Evolutionary conservation across 164 flowering plant genomes (phyloP), one percentile per base, ranked within the genome.

Genomic region (Nymphaea thermarum): DNA sequence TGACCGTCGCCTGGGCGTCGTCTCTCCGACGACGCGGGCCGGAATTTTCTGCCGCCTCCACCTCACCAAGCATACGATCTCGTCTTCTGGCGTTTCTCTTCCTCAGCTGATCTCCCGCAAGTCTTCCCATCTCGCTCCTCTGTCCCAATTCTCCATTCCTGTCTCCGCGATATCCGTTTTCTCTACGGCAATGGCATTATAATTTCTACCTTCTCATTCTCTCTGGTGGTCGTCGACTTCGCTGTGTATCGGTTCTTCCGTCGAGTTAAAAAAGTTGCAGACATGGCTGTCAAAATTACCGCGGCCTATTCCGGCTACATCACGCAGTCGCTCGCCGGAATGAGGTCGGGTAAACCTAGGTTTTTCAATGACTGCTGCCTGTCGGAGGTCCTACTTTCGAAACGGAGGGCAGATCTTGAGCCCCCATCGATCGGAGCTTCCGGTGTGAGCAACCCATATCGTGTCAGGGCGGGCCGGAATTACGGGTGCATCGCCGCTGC

Each of bases 251-350:
- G 47, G 16, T 66, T 79, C 84, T 66, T 79, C 44, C 36, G 72
- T 71, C 3, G 14, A 16, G 47, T 84, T 7, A 14, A 80, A 55
- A 59, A 73, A 63, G 14, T 79, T 10, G 71, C 66, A 12, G 44
- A 5, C 66, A 86, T 88, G 93, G 96, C 93, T 74, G 77, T 91
- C 73, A 72, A 88, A 25, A 71, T 76, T 65, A 87, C 97, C 60
- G 68, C 82, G 60, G 61, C 74, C 71, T 86, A 71, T 75, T 84
- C 97, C 68, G 82, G 88, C 78, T 80, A 84, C 71, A 74, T 86
- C 5, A 89, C 86, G 59, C 82, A 82, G 41, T 86, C 72, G 77
- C 47, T 91, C 18, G 80, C 88, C 73, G 78, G 82, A 3, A 3
- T 25, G 11, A 79, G 84, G 45, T 68, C 66, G 5, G 78, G 80